Conservation (phyloP, 1,284 basidiomycete species). For the Leccinum cinnamomeum region DNA sequence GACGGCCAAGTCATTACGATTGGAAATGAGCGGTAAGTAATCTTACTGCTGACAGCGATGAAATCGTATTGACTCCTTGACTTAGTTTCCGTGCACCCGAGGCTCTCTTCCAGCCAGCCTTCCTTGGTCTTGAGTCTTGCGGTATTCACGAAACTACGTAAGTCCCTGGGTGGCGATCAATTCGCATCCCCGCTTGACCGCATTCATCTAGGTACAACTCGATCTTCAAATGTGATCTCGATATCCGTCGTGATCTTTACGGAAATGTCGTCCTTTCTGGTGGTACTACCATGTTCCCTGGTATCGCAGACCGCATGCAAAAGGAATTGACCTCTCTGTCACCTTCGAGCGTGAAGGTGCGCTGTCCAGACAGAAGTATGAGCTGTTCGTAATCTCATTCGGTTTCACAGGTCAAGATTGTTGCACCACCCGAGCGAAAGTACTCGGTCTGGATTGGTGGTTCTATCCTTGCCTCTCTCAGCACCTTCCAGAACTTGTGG, state of each 20-base stretch:
- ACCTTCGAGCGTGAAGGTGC: too few species aligned
- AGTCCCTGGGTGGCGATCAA: conserved; percentile 26
- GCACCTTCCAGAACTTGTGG: too few species aligned
- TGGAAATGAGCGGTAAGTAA: conserved; percentile 83
- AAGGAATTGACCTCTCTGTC: too few species aligned
- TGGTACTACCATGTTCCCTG: conserved; percentile 97
- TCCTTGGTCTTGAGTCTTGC: conserved; percentile 90
- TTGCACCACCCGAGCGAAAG: too few species aligned
- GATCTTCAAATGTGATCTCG: conserved; percentile 78
- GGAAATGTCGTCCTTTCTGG: conserved; percentile 94
- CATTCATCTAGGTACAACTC: conserved; percentile 72
- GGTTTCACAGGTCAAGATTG: too few species aligned
- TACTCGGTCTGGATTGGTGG: too few species aligned
- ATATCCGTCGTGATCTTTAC: conserved; percentile 88
- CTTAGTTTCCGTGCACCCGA: conserved; percentile 92
- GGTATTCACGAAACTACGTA: conserved; percentile 97
- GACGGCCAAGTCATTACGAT: conserved; percentile 98
- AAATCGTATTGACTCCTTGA: conserved; percentile 9
- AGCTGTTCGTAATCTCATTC: too few species aligned
- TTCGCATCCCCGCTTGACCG: conserved; percentile 8
- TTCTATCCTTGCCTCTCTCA: too few species aligned
- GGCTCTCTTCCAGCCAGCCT: conserved; percentile 94
- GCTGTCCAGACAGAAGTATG: too few species aligned
- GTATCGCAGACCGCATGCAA: conserved; percentile 96
- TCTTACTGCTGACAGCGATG: neutral